Evolutionary conservation across 2,329 filamentous ascomycete genomes (phyloP).

Genomic region (Dactylellina drechsleri): DNA sequence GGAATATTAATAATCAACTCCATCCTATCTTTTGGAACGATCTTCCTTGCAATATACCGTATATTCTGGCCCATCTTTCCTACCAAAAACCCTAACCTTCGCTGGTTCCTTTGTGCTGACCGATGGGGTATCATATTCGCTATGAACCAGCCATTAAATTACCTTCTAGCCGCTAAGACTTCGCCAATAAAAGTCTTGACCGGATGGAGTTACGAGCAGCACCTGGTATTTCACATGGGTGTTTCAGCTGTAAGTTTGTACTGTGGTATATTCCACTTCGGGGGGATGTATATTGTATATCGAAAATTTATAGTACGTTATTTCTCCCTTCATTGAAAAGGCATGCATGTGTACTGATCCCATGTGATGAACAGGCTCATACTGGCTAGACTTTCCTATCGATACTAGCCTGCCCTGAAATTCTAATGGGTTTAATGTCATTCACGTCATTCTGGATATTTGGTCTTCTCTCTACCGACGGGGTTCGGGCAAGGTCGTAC

Average conservation of each 20-base stretch:
- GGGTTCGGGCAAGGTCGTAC: constrained; percentile 71
- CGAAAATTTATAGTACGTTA: constrained; percentile 44
- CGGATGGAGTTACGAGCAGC: constrained; percentile 72
- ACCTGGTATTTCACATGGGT: constrained; percentile 74
- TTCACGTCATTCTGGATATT: constrained; percentile 46
- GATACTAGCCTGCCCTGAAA: constrained; percentile 69
- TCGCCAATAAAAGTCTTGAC: constrained; percentile 72
- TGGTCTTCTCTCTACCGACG: constrained; percentile 64
- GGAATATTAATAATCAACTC: constrained; percentile 27
- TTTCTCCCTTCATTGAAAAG: neutral
- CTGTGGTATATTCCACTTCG: constrained; percentile 69
- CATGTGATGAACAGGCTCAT: constrained; percentile 59
- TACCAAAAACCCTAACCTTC: constrained; percentile 16
- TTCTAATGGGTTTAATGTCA: constrained; percentile 71
- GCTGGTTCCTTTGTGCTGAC: constrained; percentile 69
- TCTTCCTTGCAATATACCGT: constrained; percentile 50
- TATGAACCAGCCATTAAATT: constrained; percentile 67
- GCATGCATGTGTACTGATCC: constrained; percentile 63
- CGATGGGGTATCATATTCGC: constrained; percentile 68
- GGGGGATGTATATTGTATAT: constrained; percentile 66
- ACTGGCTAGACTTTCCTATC: constrained; percentile 66
- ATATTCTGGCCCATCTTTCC: constrained; percentile 36
- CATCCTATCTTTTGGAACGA: constrained; percentile 42
- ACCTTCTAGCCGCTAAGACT: constrained; percentile 74
- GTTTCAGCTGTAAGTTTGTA: constrained; percentile 72